phyloP scores from a whole-genome alignment of 2,329 filamentous ascomycete genomes.

The Phyllosticta capitalensis region DNA sequence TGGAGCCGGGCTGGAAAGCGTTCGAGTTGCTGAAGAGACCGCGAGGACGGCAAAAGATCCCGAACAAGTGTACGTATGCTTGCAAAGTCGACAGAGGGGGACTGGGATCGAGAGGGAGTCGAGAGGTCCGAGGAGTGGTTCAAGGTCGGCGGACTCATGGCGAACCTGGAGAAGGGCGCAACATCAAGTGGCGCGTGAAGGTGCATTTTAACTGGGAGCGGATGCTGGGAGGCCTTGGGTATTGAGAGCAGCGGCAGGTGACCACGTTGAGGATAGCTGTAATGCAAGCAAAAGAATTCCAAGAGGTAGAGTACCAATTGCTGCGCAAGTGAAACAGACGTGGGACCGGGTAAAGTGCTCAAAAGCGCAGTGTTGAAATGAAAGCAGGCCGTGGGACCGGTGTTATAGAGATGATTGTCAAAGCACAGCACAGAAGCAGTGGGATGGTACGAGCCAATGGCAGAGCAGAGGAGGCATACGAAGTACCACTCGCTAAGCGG shows the following conservation, averaged over 20 bases:
- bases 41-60: conserved; percentile 23
- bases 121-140: not conserved
- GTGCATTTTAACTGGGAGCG: conserved; percentile 26
- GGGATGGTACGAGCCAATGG: not conserved
- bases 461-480: not conserved
- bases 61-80: conserved; percentile 27
- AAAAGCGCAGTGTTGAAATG: not conserved
- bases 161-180: conserved; percentile 20
- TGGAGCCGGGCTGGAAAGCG: conserved; percentile 27
- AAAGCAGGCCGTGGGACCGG: not conserved
- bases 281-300: not conserved
- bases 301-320: not conserved
- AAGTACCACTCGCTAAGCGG: not conserved
- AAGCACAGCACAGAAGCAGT: not conserved
- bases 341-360: not conserved
- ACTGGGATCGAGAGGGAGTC: conserved; percentile 2
- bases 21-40: conserved; percentile 25
- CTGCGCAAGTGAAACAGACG: not conserved
- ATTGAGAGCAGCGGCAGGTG: not conserved
- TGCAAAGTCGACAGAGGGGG: conserved; percentile 17
- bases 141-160: conserved; percentile 23
- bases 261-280: not conserved
- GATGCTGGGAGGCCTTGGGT: not conserved
- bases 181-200: conserved; percentile 25
- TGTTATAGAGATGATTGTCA: not conserved